Base-by-base conservation (phyloP, 345 rosid species). In the Durio zibethinus region DNA sequence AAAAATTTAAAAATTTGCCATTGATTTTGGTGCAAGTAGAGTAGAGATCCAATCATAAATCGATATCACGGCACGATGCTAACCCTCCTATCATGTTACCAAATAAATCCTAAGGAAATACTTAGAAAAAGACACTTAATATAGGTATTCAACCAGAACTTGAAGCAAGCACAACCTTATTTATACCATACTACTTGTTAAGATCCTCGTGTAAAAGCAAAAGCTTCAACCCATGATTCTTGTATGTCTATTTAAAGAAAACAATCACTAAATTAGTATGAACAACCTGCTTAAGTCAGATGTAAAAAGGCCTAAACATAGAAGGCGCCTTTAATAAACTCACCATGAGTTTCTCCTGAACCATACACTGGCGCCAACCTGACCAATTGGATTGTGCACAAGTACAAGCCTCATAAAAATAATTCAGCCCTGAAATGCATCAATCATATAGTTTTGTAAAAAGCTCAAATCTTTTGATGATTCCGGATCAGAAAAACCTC, bases 351-450 rank as follows among this genome's bases (percentile, higher is more conserved):
- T 78, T 75, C 73, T 67, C 50, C 70, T 15, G 80, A 71, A 75
- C 79, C 83, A 75, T 53, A 75, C 67, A 78, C 78, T 67, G 70
- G 82, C 72, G 45, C 50, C 78, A 71, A 84, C 84, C 86, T 76
- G 86, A 76, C 80, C 84, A 76, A 73, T 61, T 73, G 69, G 76
- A 62, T 56, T 76, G 74, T 57, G 84, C 82, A 78, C 80, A 78
- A 79, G 54, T 61, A 73, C 35, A 73, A 81, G 82, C 82, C 82
- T 76, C 80, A n/a, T 48, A 57, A 71, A 40, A 61, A 72, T 25
- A 48, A 48, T 73, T 66, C 72, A 76, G 72, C 73, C 74, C 64
- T 14, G 2, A 43, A n/a, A 69, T 43, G 12, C 36, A 69, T 69
- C 74, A 10, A 18, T 31, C 8, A 20, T 31, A 10, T 21, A 45